phyloP scores from a whole-genome alignment of 768 basidiomycete species.

The Mycena metata region DNA sequence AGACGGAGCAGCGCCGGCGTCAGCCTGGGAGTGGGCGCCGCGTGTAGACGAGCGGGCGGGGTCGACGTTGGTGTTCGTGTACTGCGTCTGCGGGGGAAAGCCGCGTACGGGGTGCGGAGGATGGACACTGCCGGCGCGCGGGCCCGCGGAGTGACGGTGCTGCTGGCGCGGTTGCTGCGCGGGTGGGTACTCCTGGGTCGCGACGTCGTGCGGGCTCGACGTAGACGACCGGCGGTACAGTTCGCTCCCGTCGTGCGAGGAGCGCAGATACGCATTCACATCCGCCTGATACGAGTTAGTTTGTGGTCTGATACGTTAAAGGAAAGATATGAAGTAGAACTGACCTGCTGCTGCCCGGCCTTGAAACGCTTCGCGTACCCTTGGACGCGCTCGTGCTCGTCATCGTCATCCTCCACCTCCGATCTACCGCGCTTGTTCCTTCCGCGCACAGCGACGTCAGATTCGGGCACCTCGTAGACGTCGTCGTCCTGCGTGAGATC shows the following conservation, averaged over 20 bases:
- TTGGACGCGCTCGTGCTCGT: constrained; percentile 10
- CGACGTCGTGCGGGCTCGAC: constrained; percentile 26
- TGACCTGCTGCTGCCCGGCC: constrained; percentile 2
- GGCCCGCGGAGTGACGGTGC: no score
- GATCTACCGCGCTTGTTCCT: constrained; percentile 25
- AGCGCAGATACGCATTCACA: constrained; percentile 8
- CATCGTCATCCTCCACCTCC: constrained; percentile 29
- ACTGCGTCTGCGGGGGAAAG: no score
- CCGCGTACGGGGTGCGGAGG: no score
- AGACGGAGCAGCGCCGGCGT: no score
- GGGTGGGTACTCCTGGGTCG: constrained; percentile 13
- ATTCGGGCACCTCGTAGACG: constrained; percentile 19
- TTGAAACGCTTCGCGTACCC: constrained; percentile 29
- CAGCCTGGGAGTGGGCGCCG: no score
- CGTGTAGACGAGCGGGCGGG: no score
- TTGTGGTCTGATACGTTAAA: background rate
- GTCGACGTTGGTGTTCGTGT: no score
- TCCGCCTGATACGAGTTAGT: constrained; percentile 3
- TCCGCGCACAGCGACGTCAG: background rate
- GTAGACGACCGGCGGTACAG: constrained; percentile 25
- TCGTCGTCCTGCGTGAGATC: constrained; percentile 24
- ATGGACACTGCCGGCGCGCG: no score
- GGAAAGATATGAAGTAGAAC: background rate
- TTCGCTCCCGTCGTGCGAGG: constrained; percentile 5
- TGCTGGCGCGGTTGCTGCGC: constrained; percentile 17